Conservation (phyloP, 208 protist species). For the Wallacemonas collosoma region DNA sequence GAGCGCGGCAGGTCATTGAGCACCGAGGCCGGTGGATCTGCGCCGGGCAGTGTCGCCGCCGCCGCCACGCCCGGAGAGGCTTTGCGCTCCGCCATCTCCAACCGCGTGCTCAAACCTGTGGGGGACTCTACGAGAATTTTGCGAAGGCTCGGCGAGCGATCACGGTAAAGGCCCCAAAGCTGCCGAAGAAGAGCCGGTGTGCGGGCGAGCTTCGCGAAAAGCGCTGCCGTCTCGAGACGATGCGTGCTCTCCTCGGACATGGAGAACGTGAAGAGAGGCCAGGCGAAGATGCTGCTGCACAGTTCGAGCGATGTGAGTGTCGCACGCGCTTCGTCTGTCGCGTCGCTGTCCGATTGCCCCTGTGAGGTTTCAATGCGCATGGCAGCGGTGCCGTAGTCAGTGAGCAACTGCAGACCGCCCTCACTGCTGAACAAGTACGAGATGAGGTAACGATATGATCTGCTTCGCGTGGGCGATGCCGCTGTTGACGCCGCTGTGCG, state of each 20-base stretch:
- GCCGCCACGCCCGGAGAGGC: neutral
- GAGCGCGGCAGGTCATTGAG: constrained; percentile 3
- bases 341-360: constrained; percentile 10
- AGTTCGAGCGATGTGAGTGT: constrained; percentile 50
- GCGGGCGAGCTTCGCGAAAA: constrained; percentile 68
- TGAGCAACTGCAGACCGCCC: constrained; percentile 63
- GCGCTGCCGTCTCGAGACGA: constrained; percentile 53
- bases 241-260: constrained; percentile 25
- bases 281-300: constrained; percentile 73
- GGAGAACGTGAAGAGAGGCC: constrained; percentile 75
- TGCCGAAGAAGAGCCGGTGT: constrained; percentile 51
- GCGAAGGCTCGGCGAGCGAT: constrained; percentile 38
- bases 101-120: neutral
- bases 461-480: neutral
- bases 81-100: constrained; percentile 9
- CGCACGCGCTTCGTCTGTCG: neutral
- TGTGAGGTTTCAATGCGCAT: constrained; percentile 18
- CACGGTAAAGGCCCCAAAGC: constrained; percentile 72
- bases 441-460: constrained; percentile 29
- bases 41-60: constrained; percentile 6
- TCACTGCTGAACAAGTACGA: constrained; percentile 71
- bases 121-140: constrained; percentile 24
- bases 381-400: constrained; percentile 31
- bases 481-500: neutral
- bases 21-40: constrained; percentile 1